Evolutionary conservation across 768 basidiomycete species (phyloP).

Genomic region (Dioszegia hungarica): DNA sequence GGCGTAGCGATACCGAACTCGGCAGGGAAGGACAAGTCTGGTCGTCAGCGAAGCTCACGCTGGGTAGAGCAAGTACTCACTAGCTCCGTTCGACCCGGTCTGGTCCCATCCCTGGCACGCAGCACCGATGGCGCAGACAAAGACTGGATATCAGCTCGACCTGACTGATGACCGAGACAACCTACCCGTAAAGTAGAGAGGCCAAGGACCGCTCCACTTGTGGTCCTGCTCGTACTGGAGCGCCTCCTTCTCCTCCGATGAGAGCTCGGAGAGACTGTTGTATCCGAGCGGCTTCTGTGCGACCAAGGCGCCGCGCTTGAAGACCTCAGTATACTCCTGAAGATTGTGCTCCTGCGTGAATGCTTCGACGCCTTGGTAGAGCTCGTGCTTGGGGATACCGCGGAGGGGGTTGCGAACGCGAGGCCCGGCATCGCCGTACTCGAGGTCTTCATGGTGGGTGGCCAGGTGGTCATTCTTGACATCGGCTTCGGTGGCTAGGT

Average conservation of each 20-base stretch:
- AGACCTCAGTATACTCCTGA: conserved; percentile 30
- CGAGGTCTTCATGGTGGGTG: not conserved
- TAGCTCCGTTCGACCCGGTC: conserved; percentile 44
- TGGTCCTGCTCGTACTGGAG: conserved; percentile 36
- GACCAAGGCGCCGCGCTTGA: conserved; percentile 38
- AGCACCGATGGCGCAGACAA: conserved; percentile 19
- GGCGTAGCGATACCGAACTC: conserved; percentile 43
- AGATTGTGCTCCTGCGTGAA: conserved; percentile 31
- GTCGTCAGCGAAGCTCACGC: not conserved
- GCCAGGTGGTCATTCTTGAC: not conserved
- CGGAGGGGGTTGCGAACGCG: conserved; percentile 28
- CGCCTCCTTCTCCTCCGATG: conserved; percentile 36
- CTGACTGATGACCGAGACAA: not conserved
- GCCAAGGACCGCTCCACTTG: not conserved
- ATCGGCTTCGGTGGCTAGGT: not conserved
- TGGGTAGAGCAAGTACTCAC: not conserved
- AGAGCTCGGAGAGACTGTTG: conserved; percentile 29
- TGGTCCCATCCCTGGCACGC: conserved; percentile 41
- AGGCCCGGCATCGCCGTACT: not conserved
- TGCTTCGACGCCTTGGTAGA: conserved; percentile 23
- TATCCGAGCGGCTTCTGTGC: conserved; percentile 38
- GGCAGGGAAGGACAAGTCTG: conserved; percentile 43
- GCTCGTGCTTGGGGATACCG: conserved; percentile 25
- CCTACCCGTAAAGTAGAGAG: conserved; percentile 6
- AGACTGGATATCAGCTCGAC: not conserved